Percentiles rank a stretch among this genome's conserved stretches.
phyloP scores from a whole-genome alignment of 257 asterid species.

The Nicotiana obtusifolia region DNA sequence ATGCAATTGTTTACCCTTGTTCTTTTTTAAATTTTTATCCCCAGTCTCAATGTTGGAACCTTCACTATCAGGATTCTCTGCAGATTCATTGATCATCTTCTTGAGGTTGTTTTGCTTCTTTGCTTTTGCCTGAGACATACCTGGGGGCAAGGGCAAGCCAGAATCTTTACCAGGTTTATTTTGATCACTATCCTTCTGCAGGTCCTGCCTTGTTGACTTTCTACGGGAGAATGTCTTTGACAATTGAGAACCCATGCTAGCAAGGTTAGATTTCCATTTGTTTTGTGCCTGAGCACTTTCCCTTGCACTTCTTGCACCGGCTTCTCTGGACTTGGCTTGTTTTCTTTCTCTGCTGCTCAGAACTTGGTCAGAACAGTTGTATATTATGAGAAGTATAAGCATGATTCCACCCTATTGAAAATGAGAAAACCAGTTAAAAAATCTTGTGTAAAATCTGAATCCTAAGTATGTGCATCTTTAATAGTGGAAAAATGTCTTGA shows the following conservation, averaged over 20 bases:
- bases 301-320: constrained; percentile 76
- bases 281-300: constrained; percentile 79
- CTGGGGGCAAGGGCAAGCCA: constrained; percentile 16
- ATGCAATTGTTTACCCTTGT: constrained; percentile 56
- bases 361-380: constrained; percentile 88
- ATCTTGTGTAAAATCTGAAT: not conserved
- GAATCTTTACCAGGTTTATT: constrained; percentile 8
- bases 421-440: not conserved
- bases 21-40: constrained; percentile 24
- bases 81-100: constrained; percentile 31
- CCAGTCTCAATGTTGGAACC: constrained; percentile 32
- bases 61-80: constrained; percentile 38
- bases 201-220: constrained; percentile 33
- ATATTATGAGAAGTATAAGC: constrained; percentile 69
- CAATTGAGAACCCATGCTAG: constrained; percentile 66
- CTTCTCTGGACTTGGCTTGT: constrained; percentile 80
- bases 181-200: constrained; percentile 29
- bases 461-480: constrained; percentile 1
- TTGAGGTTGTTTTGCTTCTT: constrained; percentile 29
- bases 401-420: constrained; percentile 69
- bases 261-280: constrained; percentile 81
- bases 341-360: constrained; percentile 81
- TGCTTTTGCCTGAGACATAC: constrained; percentile 26
- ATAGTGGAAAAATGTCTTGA: not conserved
- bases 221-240: constrained; percentile 68